Evolutionary conservation across 345 rosid genomes (phyloP).

Genomic region (Bruguiera gymnorhiza): DNA sequence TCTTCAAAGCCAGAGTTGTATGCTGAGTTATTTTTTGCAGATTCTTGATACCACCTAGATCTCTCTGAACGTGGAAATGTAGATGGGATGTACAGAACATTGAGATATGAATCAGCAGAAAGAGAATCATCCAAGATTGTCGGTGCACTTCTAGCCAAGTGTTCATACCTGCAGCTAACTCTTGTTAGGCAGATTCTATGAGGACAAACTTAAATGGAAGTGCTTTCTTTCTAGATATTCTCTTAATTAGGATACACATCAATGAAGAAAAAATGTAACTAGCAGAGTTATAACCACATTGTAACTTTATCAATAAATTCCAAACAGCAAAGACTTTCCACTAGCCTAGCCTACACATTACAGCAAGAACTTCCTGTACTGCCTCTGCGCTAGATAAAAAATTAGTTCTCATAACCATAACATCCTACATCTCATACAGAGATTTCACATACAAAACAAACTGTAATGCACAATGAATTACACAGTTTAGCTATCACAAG

Average conservation of each 20-base stretch:
- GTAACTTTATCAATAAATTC: background rate
- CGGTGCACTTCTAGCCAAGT: constrained; percentile 95
- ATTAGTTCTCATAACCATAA: too few relatives aligned
- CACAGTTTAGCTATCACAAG: too few relatives aligned
- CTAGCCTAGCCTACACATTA: background rate
- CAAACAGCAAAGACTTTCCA: background rate
- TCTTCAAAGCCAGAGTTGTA: constrained; percentile 56
- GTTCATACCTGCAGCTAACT: constrained; percentile 68
- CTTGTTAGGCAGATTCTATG: background rate
- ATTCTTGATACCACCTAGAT: constrained; percentile 63
- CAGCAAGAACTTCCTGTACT: background rate
- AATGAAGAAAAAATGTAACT: background rate
- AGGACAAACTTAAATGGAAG: background rate
- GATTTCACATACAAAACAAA: too few relatives aligned
- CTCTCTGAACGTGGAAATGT: constrained; percentile 95
- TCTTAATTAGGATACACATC: background rate
- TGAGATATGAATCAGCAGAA: constrained; percentile 95
- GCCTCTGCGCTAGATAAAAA: background rate
- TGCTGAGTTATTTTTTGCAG: constrained; percentile 47
- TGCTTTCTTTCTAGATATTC: background rate
- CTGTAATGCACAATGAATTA: too few relatives aligned
- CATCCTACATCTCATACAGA: too few relatives aligned
- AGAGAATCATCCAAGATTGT: constrained; percentile 95
- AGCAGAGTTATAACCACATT: background rate
- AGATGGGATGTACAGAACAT: constrained; percentile 91